Evolutionary conservation across 768 basidiomycete genomes (phyloP), one percentile per base, ranked within the genome.

Genomic region (Tephrocybe sp.): DNA sequence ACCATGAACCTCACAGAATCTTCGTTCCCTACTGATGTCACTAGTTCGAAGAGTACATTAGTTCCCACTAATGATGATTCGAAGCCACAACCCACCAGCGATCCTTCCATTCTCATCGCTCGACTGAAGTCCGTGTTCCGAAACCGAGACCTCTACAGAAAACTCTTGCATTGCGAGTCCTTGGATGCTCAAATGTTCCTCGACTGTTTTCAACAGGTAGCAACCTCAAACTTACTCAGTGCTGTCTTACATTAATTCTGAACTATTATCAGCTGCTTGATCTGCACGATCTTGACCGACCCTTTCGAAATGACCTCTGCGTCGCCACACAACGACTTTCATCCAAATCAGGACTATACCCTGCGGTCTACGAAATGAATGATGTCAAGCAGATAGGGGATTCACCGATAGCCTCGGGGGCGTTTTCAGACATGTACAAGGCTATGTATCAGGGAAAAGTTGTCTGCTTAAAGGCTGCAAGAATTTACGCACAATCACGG

Each of bases 401-500:
- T 7, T 2, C 24, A 18, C 23, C 18, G 13, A 8, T 43, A 4
- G 16, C 4, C 8, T 10, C 34, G 5, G 49, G 49, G 4, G 34
- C 22, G 5, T 44, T 43, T 16, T 42, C 33, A 2, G 34, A 25
- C 10, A 44, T 44, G 9, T 50, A 50, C 24, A 43, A 50, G 29
- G 42, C 30, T 5, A 4, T 13, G 10, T 50, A 21, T 19, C 19
- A 38, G 1, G 29, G 33, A 8, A 22, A 29, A 13, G n/a, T 18
- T 1, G 49, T 50, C 9, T 44, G 42, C 29, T 18, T 50, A 21
- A 50, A 50, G n/a, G n/a, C n/a, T n/a, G n/a, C n/a, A n/a, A n/a
- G n/a, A n/a, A n/a, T n/a, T n/a, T n/a, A n/a, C n/a, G n/a, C n/a
- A n/a, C n/a, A n/a, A n/a, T n/a, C n/a, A n/a, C n/a, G n/a, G n/a